Percentiles rank a stretch among this genome's conserved stretches.
Conservation (phyloP, 164 flowering plant species). For the Protea cynaroides region DNA sequence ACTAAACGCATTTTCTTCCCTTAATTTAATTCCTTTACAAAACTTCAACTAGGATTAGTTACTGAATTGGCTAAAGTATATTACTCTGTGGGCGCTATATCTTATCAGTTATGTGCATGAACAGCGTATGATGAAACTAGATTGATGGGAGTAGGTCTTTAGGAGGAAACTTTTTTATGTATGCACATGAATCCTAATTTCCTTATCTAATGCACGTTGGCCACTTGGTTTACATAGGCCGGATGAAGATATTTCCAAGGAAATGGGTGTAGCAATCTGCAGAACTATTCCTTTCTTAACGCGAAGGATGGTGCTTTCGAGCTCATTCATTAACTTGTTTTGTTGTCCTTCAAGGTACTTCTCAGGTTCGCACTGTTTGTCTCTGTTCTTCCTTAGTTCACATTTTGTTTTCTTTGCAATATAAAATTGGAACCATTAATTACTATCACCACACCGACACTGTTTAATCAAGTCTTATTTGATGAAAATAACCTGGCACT, state of each 20-base stretch:
- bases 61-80: neutral
- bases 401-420: neutral
- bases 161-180: neutral
- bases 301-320: constrained; percentile 49
- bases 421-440: too few species aligned
- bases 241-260: constrained; percentile 17
- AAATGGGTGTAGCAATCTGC: constrained; percentile 22
- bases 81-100: too few species aligned
- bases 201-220: neutral
- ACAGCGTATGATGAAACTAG: too few species aligned
- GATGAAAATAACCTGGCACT: too few species aligned
- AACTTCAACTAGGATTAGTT: neutral
- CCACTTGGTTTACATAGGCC: constrained; percentile 20
- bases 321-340: constrained; percentile 31
- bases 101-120: too few species aligned
- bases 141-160: too few species aligned
- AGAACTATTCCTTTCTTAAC: constrained; percentile 31
- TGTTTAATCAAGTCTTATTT: too few species aligned
- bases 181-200: neutral
- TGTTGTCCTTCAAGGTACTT: constrained; percentile 75
- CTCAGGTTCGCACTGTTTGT: constrained; percentile 60
- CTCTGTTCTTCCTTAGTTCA: constrained; percentile 3
- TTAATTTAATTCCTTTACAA: neutral
- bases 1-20: neutral
- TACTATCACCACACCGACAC: too few species aligned